Conservation (phyloP, 805 yeast genomes). For the Wickerhamiella sorbophila region DNA sequence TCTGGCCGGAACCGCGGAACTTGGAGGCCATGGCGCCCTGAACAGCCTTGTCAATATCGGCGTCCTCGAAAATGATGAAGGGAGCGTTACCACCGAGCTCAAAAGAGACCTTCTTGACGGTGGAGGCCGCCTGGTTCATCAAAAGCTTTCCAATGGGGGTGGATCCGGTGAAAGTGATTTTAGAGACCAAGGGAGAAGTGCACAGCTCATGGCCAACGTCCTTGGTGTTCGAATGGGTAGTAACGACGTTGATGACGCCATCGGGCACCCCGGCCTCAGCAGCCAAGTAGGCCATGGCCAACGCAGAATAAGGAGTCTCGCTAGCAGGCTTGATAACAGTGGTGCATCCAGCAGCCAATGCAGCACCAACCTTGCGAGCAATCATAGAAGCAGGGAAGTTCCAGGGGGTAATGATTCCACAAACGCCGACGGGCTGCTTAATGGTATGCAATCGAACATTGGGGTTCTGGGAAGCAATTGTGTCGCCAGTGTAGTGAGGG, state of each 20-base stretch:
- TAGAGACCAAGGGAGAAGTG: constrained; percentile 41
- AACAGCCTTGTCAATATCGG: constrained; percentile 51
- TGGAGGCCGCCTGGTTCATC: constrained; percentile 42
- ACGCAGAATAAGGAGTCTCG: constrained; percentile 61
- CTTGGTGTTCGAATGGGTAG: constrained; percentile 26
- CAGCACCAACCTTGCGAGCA: constrained; percentile 60
- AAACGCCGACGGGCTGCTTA: constrained; percentile 70
- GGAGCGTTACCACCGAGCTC: constrained; percentile 80
- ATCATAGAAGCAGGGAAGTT: constrained; percentile 74
- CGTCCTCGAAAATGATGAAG: constrained; percentile 59
- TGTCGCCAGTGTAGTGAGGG: constrained; percentile 54
- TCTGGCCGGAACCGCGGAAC: constrained; percentile 67
- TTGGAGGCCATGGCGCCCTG: constrained; percentile 52
- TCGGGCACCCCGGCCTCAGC: constrained; percentile 57
- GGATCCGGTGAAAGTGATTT: constrained; percentile 68
- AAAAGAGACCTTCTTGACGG: constrained; percentile 55
- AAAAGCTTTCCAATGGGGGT: constrained; percentile 57
- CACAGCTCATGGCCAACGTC: constrained; percentile 44
- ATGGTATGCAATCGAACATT: constrained; percentile 38
- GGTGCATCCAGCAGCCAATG: constrained; percentile 69
- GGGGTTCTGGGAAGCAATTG: constrained; percentile 40
- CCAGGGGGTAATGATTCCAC: constrained; percentile 74
- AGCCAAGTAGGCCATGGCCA: constrained; percentile 48
- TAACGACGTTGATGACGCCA: constrained; percentile 51
- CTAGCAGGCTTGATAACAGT: constrained; percentile 63